Evolutionary conservation across 2,329 filamentous ascomycete genomes (phyloP), one percentile per base, ranked within the genome.

Genomic region (Pleurostoma richardsiae): DNA sequence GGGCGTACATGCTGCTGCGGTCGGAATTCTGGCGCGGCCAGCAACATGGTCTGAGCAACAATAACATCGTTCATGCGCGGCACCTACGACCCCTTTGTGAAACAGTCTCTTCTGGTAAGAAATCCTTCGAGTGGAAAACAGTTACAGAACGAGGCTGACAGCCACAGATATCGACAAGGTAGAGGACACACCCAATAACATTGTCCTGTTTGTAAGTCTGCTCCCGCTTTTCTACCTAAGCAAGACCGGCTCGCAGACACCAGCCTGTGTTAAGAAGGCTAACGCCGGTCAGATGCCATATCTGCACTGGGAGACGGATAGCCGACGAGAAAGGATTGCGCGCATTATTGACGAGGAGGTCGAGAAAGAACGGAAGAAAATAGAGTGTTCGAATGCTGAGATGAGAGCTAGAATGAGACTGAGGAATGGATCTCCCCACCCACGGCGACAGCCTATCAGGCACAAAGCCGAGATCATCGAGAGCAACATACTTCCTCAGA

Each of bases 251-350:
- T 19, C 19, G 19, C 19, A 19, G 19, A 19, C 19, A 19, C 19
- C 19, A 19, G 19, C 19, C 19, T 19, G 19, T 19, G 19, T 19
- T 19, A 19, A 19, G 19, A 19, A 19, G 19, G 19, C 19, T 19
- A 19, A 19, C 19, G 19, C 19, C 19, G 19, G 19, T 3, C 6
- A 45, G 44, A 46, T 46, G 44, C 44, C 44, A 10, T 46, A 46
- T 4, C 6, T 46, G 11, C 44, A 46, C 10, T 42, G 44, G 44
- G 44, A 42, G 31, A 46, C 44, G 4, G 44, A 46, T 26, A 27
- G 44, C 19, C 39, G 38, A 4, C 28, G 44, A 10, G 40, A 46
- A 6, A 42, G 30, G 3, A 7, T 46, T 3, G 40, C 44, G 4
- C 40, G 26, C 27, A 8, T 33, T 8, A 30, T 46, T 10, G 40